These are phyloP conservation scores for Ophiostoma montium DNA, from an alignment of 2,329 filamentous ascomycete genomes.

Conservation along the genomic window DNA sequence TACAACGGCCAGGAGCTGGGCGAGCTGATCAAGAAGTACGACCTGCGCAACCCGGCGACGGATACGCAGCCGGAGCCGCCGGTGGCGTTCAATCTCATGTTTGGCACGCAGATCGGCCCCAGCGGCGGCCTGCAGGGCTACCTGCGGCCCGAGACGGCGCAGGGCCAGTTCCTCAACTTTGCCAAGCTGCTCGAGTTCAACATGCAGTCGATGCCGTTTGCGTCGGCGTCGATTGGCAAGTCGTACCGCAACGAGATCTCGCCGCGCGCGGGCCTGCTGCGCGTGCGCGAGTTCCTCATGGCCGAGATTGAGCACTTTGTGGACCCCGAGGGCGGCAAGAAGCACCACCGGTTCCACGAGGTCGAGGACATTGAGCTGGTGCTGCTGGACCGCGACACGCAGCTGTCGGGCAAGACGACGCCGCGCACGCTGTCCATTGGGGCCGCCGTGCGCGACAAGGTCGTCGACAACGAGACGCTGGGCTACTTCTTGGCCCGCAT, in stretches of 20 bases:
- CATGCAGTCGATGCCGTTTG: constrained; percentile 89
- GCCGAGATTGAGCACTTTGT: constrained; percentile 98
- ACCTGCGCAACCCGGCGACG: constrained; percentile 77
- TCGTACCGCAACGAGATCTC: constrained; percentile 98
- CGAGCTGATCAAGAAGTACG: constrained; percentile 75
- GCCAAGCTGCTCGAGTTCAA: constrained; percentile 88
- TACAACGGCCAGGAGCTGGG: constrained; percentile 79
- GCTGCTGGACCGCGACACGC: constrained; percentile 71
- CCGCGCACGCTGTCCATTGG: constrained; percentile 64
- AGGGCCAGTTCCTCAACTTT: constrained; percentile 97
- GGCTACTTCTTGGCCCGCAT: constrained; percentile 96
- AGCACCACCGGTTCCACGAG: constrained; percentile 76
- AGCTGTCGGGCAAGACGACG: constrained; percentile 72
- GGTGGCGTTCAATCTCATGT: constrained; percentile 96
- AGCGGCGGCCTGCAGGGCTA: constrained; percentile 78
- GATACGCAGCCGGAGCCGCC: constrained; percentile 65
- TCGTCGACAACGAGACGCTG: constrained; percentile 94
- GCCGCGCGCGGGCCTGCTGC: constrained; percentile 74
- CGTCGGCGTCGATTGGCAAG: constrained; percentile 92
- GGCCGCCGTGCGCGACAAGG: constrained; percentile 64
- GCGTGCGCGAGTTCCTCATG: constrained; percentile 96
- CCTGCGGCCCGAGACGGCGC: constrained; percentile 85
- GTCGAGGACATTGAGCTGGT: constrained; percentile 72
- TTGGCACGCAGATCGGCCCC: constrained; percentile 82
- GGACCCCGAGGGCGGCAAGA: constrained; percentile 88